Evolutionary conservation across 495 filamentous ascomycete genomes (phyloP), one percentile per base, ranked within the genome.

Genomic region (Penicillium maclennaniae): DNA sequence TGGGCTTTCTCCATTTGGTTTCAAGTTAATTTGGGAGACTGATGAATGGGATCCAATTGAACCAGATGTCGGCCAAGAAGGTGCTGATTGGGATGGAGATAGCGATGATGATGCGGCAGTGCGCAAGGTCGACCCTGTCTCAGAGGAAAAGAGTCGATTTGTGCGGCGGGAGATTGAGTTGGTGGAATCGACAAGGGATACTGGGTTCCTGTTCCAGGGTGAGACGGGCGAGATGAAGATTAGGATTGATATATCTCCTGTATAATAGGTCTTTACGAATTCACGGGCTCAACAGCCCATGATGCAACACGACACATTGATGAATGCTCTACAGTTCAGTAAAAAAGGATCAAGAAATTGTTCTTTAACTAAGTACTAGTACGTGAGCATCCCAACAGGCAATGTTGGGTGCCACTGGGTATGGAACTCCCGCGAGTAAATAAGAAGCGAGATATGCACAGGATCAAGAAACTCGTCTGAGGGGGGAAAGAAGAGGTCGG

Each of bases 141-240:
- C 23, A 10, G 43, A 25, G 8, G 47, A 75, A 7, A 71, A 49
- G 17, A 65, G 59, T 15, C 61, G 79, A 58, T 89, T 84, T 77
- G 77, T 87, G 36, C 81, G 82, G 60, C 71, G 91, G 56, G 89
- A 95, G 65, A 82, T 88, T 39, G 89, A 92, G 69, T 70, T 97
- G 49, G 83, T 84, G 56, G 87, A 93, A 62, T 87, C 88, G 39
- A 90, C 88, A 10, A 79, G 87, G 59, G 82, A 87, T 67, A 78
- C 96, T 61, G 90, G 89, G 10, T 92, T 87, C 60, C 88, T 84
- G 74, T 80, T 96, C 49, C 89, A 95, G 55, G 82, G 84, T 20
- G 71, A 69, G 51, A 46, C 63, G 15, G 63, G 66, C 45, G 82
- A 86, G 58, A 88, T 80, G 3, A 83, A 59, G 53, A 75, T 97